These are phyloP conservation scores for Nicotiana knightiana DNA, from an alignment of 257 asterid genomes.

Conservation along the genomic window DNA sequence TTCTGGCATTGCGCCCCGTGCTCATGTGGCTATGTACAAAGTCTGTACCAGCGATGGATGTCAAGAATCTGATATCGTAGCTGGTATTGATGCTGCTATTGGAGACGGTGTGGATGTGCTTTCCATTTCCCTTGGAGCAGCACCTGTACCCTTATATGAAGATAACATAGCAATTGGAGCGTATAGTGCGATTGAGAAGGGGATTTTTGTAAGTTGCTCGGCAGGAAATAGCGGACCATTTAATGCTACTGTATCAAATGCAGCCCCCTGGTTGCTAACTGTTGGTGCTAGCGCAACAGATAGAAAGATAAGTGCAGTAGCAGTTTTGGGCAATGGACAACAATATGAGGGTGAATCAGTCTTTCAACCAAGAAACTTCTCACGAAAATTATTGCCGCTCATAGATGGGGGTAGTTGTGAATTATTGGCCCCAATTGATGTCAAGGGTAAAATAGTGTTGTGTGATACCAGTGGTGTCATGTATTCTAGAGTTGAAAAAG, in stretches of 20 bases:
- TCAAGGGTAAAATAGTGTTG: constrained; percentile 22
- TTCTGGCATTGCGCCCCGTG: constrained; percentile 23
- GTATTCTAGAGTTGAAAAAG: constrained; percentile 8
- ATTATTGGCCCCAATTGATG: background rate
- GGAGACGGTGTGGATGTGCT: constrained; percentile 26
- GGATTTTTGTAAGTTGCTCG: constrained; percentile 22
- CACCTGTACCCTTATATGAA: background rate
- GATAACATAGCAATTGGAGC: constrained; percentile 21
- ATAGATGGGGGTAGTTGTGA: background rate
- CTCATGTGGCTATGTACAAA: constrained; percentile 22
- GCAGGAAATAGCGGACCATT: constrained; percentile 23
- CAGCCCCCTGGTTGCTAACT: constrained; percentile 28
- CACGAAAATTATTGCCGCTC: constrained; percentile 12
- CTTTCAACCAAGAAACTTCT: constrained; percentile 18
- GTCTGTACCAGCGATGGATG: background rate
- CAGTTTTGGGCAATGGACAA: constrained; percentile 15
- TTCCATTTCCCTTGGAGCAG: constrained; percentile 19
- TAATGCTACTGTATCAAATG: constrained; percentile 12
- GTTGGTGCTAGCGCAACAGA: constrained; percentile 31
- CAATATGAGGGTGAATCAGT: constrained; percentile 18
- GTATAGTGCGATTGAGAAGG: constrained; percentile 17
- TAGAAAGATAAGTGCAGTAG: constrained; percentile 18
- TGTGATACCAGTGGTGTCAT: constrained; percentile 16
- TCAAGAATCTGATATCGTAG: constrained; percentile 2
- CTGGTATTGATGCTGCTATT: constrained; percentile 18